Conservation (phyloP, 331 rosid genomes). For the Acacia pycnantha region DNA sequence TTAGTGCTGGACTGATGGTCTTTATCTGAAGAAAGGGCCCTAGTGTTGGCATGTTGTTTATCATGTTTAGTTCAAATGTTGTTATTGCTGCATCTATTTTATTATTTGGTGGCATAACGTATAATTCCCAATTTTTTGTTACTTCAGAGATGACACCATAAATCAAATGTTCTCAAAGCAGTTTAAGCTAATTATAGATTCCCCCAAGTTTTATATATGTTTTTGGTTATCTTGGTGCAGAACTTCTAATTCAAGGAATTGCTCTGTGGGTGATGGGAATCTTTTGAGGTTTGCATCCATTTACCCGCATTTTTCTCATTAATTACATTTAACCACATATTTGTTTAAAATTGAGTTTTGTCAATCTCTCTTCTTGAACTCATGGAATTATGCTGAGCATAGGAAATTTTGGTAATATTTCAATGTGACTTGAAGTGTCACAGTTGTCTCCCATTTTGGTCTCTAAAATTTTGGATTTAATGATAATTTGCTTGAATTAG, state of each 20-base stretch:
- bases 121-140: conserved; percentile 12
- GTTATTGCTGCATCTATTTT: conserved; percentile 10
- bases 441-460: conserved; percentile 10
- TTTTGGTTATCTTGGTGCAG: conserved; percentile 39
- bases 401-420: conserved; percentile 1
- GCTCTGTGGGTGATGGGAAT: conserved; percentile 34
- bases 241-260: conserved; percentile 40
- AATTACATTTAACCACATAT: neutral
- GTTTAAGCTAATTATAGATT: conserved; percentile 9
- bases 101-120: conserved; percentile 3
- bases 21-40: neutral
- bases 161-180: conserved; percentile 2
- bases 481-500: conserved; percentile 12
- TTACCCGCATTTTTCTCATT: conserved; percentile 1
- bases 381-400: conserved; percentile 16
- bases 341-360: neutral
- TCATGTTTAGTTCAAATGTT: conserved; percentile 1
- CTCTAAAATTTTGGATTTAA: conserved; percentile 7
- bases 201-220: neutral
- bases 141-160: neutral
- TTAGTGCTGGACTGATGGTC: neutral
- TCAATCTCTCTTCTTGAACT: neutral
- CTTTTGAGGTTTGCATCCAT: conserved; percentile 56
- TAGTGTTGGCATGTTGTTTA: neutral
- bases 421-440: conserved; percentile 19